phyloP scores from a whole-genome alignment of 140 eudicot genomes.

The Cichorium intybus region DNA sequence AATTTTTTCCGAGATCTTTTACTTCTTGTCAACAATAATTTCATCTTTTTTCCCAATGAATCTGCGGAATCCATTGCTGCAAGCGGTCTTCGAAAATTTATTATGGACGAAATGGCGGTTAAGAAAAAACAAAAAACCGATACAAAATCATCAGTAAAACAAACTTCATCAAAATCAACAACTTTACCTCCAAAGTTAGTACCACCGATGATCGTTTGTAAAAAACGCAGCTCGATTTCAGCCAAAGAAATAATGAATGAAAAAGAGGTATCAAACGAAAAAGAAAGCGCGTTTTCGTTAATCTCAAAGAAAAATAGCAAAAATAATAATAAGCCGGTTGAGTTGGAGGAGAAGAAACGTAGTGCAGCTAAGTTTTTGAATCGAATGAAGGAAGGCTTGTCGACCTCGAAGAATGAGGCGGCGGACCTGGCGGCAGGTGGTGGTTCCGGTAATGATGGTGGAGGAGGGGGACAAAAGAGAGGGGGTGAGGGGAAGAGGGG shows the following conservation, averaged over 20 bases:
- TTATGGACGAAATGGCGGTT: slow-evolving; percentile 44
- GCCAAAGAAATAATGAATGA: slow-evolving; percentile 44
- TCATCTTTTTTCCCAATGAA: slow-evolving; percentile 48
- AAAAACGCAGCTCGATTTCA: slow-evolving; percentile 68
- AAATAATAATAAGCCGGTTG: slow-evolving; percentile 36
- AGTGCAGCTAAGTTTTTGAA: slow-evolving; percentile 55
- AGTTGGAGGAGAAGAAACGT: slow-evolving; percentile 45
- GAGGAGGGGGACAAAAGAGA: slow-evolving; percentile 11
- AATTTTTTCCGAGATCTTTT: slow-evolving; percentile 65
- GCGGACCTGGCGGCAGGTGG: slow-evolving; percentile 30
- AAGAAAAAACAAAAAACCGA: slow-evolving; percentile 33
- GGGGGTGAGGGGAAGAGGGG: slow-evolving; percentile 37
- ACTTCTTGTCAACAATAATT: slow-evolving; percentile 58
- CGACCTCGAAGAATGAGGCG: slow-evolving; percentile 29
- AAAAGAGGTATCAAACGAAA: slow-evolving; percentile 33
- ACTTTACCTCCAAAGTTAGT: slow-evolving; percentile 38
- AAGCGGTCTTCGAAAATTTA: slow-evolving; percentile 44
- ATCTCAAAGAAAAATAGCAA: slow-evolving; percentile 19
- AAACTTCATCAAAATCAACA: slow-evolving; percentile 31
- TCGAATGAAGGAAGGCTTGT: slow-evolving; percentile 44
- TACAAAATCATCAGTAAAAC: slow-evolving; percentile 31
- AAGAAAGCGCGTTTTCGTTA: slow-evolving; percentile 27
- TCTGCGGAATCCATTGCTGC: slow-evolving; percentile 55
- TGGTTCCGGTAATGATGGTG: slow-evolving; percentile 8
- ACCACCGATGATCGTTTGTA: slow-evolving; percentile 51